These are phyloP conservation scores for Thielaviopsis ethacetica DNA, from an alignment of 2,329 filamentous ascomycete species.

Conservation along the genomic window DNA sequence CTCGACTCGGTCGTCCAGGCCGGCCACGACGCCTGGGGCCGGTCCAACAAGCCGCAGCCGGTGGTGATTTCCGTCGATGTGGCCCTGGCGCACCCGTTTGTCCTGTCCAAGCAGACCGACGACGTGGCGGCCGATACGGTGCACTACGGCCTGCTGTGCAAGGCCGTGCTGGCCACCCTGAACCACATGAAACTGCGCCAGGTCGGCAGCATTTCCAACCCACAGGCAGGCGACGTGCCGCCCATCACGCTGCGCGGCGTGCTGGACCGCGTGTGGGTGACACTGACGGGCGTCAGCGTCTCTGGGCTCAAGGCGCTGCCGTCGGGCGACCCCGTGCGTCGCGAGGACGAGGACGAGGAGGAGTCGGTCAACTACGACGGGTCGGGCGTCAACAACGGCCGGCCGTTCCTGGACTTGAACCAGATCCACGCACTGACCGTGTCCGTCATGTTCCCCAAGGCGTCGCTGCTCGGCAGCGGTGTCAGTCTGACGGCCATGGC, in stretches of 20 bases:
- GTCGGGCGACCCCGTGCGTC: not conserved
- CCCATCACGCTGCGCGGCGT: conserved; percentile 16
- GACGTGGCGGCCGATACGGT: conserved; percentile 51
- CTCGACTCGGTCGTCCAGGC: conserved; percentile 39
- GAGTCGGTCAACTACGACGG: not conserved
- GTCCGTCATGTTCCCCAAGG: conserved; percentile 47
- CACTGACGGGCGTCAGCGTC: conserved; percentile 17
- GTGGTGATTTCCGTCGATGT: conserved; percentile 43
- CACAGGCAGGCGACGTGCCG: not conserved
- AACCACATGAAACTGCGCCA: conserved; percentile 16
- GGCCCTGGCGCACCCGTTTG: conserved; percentile 38
- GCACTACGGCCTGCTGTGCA: conserved; percentile 58
- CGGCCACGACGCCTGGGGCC: conserved; percentile 54
- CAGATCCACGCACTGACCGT: conserved; percentile 32
- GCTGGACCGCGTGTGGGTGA: conserved; percentile 20
- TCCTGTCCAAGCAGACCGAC: conserved; percentile 40
- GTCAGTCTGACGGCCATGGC: conserved; percentile 34
- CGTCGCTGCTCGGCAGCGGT: conserved; percentile 46
- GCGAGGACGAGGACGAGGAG: conserved; percentile 4
- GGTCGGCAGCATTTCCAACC: conserved; percentile 1
- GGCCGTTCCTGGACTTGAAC: conserved; percentile 18
- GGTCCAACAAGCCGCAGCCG: conserved; percentile 41
- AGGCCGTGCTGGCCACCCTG: conserved; percentile 39
- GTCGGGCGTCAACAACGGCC: conserved; percentile 5
- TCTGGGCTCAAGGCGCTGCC: conserved; percentile 11